Percentiles rank a stretch among this genome's conserved stretches.
Evolutionary conservation across 2,329 filamentous ascomycete genomes (phyloP).

Genomic region (Kalmusia sp.): DNA sequence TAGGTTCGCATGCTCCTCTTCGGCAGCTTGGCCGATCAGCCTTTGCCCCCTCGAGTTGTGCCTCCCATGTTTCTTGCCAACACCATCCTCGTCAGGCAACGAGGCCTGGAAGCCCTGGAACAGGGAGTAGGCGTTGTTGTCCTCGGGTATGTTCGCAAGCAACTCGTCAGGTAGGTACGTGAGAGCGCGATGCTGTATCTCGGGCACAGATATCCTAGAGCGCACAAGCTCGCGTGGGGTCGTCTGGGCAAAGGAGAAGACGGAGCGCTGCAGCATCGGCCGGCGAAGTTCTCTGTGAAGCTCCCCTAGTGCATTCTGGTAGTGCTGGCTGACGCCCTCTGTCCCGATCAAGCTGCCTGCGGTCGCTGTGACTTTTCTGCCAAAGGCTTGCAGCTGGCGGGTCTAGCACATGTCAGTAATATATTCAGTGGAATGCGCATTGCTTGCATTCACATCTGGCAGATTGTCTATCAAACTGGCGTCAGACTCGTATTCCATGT

Average conservation of each 20-base stretch:
- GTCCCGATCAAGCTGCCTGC: constrained; percentile 83
- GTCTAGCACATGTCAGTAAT: constrained; percentile 62
- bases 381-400: constrained; percentile 88
- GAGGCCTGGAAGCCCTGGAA: constrained; percentile 97
- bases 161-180: constrained; percentile 90
- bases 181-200: constrained; percentile 93
- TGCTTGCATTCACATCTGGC: constrained; percentile 33
- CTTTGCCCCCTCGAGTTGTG: constrained; percentile 78
- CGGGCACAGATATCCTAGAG: constrained; percentile 84
- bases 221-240: constrained; percentile 94
- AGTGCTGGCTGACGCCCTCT: constrained; percentile 67
- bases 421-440: constrained; percentile 4
- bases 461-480: constrained; percentile 40
- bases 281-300: constrained; percentile 88
- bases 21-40: constrained; percentile 67
- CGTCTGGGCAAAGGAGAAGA: constrained; percentile 90
- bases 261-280: constrained; percentile 82
- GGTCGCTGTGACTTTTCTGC: constrained; percentile 92
- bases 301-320: constrained; percentile 85
- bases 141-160: constrained; percentile 85
- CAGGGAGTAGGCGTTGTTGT: constrained; percentile 84
- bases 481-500: constrained; percentile 33
- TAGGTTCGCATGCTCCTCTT: constrained; percentile 60
- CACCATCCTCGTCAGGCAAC: constrained; percentile 70
- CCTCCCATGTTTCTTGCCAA: constrained; percentile 69